These are phyloP conservation scores for Diaporthe sp. DNA, from an alignment of 2,329 filamentous ascomycete genomes.

Conservation along the genomic window DNA sequence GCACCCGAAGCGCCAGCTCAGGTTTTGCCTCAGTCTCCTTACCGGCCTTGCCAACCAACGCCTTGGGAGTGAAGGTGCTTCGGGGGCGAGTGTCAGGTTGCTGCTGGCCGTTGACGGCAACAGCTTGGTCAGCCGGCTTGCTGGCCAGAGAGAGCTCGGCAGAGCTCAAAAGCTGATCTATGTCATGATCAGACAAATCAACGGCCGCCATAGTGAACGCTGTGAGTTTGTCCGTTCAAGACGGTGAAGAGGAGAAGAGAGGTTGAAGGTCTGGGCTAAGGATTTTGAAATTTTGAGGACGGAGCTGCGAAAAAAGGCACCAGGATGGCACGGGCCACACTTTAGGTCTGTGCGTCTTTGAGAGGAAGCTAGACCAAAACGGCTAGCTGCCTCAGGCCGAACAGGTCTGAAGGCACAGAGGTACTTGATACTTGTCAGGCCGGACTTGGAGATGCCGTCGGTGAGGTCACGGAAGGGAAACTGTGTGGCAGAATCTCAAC, in stretches of 20 bases:
- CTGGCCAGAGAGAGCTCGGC: slow-evolving; percentile 36
- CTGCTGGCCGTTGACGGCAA: slow-evolving; percentile 24
- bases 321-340: slow-evolving; percentile 26
- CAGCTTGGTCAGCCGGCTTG: slow-evolving; percentile 9
- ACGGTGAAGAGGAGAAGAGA: slow-evolving; percentile 7
- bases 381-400: slow-evolving; percentile 8
- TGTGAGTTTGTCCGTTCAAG: slow-evolving; percentile 34
- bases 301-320: background rate
- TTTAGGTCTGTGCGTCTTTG: background rate
- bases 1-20: slow-evolving; percentile 49
- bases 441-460: slow-evolving; percentile 29
- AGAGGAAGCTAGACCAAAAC: background rate
- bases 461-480: slow-evolving; percentile 19
- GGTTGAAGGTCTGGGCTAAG: background rate
- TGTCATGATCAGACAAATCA: slow-evolving; percentile 35
- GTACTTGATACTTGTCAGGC: background rate
- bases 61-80: slow-evolving; percentile 37
- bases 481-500: slow-evolving; percentile 9
- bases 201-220: slow-evolving; percentile 31
- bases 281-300: slow-evolving; percentile 33
- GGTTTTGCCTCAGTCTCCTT: slow-evolving; percentile 41
- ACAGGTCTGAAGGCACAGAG: background rate
- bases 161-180: slow-evolving; percentile 36
- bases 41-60: slow-evolving; percentile 33
- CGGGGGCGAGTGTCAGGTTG: slow-evolving; percentile 33